Conservation (phyloP, 352 stramenopile species). For the Phytophthora meadii region DNA sequence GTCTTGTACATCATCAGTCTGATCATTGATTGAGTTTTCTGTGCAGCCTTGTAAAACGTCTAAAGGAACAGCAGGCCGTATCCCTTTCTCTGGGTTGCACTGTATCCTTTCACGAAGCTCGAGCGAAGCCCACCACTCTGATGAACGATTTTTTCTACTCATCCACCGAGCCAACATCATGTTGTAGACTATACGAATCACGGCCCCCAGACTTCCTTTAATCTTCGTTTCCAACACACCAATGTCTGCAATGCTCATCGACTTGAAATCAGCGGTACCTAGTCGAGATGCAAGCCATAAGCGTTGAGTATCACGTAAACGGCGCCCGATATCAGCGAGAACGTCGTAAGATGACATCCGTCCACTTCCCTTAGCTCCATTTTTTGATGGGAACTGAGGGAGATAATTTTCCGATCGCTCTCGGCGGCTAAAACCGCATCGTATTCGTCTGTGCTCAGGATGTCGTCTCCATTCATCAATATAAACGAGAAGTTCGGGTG, state of each 20-base stretch:
- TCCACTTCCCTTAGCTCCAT: not conserved
- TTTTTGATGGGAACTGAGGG: constrained; percentile 16
- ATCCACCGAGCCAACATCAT: constrained; percentile 62
- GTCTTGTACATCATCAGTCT: constrained; percentile 13
- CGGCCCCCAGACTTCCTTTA: constrained; percentile 40
- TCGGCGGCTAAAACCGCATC: constrained; percentile 35
- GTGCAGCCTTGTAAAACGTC: not conserved
- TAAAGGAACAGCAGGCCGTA: not conserved
- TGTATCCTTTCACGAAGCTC: constrained; percentile 9
- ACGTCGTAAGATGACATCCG: constrained; percentile 33
- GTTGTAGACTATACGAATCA: constrained; percentile 53
- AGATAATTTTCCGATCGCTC: constrained; percentile 32
- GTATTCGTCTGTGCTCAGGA: not conserved
- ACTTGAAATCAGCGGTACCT: constrained; percentile 21
- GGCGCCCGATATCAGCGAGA: constrained; percentile 38
- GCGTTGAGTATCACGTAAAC: constrained; percentile 21
- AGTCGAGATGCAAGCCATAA: constrained; percentile 40
- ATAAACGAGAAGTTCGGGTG: constrained; percentile 53
- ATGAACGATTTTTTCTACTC: constrained; percentile 25
- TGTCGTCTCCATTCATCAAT: constrained; percentile 48
- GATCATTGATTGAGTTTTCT: not conserved
- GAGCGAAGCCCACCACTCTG: constrained; percentile 27
- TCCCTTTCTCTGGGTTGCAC: too few relatives aligned
- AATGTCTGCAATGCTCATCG: constrained; percentile 46
- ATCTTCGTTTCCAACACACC: constrained; percentile 51